Conservation (phyloP, 352 stramenopile genomes). For the Phytophthora kernoviae region DNA sequence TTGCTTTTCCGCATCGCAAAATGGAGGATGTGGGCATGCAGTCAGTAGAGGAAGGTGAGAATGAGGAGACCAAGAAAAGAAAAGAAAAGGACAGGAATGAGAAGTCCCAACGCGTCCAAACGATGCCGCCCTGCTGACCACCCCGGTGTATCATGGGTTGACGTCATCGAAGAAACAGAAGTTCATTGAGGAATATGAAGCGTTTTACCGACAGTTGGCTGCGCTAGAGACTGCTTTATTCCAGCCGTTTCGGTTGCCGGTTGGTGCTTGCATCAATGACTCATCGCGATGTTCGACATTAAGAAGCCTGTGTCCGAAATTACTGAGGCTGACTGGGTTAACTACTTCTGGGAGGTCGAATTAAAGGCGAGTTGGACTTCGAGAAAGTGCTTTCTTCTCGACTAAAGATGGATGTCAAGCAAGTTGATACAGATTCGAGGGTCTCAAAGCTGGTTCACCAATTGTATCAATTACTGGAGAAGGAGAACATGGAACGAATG, state of each 20-base stretch:
- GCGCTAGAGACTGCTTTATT: not conserved
- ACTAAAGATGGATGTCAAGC: not conserved
- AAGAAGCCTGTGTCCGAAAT: not conserved
- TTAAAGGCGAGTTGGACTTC: not conserved
- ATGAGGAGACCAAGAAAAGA: no score
- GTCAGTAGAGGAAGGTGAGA: no score
- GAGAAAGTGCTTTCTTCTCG: not conserved
- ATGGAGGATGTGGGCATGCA: no score
- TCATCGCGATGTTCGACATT: not conserved
- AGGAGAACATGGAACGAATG: slow-evolving; percentile 15
- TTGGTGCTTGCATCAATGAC: not conserved
- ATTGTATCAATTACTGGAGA: slow-evolving; percentile 6
- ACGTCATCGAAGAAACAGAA: not conserved
- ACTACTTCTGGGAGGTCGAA: slow-evolving; percentile 3
- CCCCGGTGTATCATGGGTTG: not conserved
- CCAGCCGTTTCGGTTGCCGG: not conserved
- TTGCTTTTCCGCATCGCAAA: no score
- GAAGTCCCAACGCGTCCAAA: not conserved
- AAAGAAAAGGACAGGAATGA: no score
- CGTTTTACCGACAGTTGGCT: not conserved
- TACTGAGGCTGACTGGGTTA: not conserved
- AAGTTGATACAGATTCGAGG: not conserved
- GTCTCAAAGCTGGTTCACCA: slow-evolving; percentile 9
- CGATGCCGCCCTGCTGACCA: not conserved
- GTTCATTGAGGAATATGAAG: not conserved